Evolutionary conservation across 495 filamentous ascomycete species (phyloP).

Genomic region (Penicillium argentinense): DNA sequence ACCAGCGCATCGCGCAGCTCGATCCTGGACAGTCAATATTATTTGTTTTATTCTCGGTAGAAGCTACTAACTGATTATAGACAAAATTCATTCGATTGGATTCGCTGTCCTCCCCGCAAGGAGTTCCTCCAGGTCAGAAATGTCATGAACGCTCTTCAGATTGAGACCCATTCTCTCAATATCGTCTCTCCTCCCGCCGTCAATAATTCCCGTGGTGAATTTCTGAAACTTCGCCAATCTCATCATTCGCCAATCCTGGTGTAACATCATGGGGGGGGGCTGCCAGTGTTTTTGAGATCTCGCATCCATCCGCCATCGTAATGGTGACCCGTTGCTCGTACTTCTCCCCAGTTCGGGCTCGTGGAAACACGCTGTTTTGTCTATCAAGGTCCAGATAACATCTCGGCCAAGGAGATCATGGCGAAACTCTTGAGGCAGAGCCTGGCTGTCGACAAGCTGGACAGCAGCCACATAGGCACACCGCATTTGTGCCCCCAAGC

Average conservation of each 20-base stretch:
- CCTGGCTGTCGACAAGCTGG: constrained; percentile 39
- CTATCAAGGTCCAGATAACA: constrained; percentile 35
- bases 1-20: too few species aligned
- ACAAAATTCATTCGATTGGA: constrained; percentile 5
- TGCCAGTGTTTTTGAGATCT: constrained; percentile 19
- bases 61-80: too few species aligned
- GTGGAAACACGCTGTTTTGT: constrained; percentile 37
- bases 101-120: not conserved
- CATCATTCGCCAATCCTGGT: constrained; percentile 32
- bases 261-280: not conserved
- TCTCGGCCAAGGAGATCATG: constrained; percentile 35
- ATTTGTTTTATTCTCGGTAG: too few species aligned
- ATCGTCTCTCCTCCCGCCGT: constrained; percentile 21
- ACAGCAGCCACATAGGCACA: constrained; percentile 40
- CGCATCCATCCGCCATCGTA: constrained; percentile 24
- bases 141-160: constrained; percentile 22
- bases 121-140: constrained; percentile 5
- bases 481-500: constrained; percentile 47
- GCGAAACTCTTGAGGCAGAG: constrained; percentile 34
- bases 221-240: constrained; percentile 35
- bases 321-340: constrained; percentile 10
- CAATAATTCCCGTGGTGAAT: constrained; percentile 28
- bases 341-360: constrained; percentile 14
- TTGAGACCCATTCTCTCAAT: constrained; percentile 35
- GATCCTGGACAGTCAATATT: too few species aligned